Percentiles rank a stretch among this genome's conserved stretches.
Evolutionary conservation across 2,329 filamentous ascomycete genomes (phyloP).

Genomic region (Chrysosphaeria jannelii): DNA sequence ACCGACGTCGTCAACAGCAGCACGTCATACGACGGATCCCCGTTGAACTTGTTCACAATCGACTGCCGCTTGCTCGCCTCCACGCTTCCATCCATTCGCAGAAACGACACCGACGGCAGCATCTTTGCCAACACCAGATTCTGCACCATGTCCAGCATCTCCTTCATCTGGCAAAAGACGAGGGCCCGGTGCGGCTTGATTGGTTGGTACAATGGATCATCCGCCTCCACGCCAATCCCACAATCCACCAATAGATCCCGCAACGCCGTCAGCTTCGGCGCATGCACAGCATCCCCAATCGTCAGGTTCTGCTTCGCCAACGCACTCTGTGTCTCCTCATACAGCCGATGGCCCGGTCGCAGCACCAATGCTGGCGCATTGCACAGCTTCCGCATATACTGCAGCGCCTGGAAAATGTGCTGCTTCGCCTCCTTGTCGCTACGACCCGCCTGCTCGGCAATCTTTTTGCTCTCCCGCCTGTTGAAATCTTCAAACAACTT

Average conservation of each 20-base stretch:
- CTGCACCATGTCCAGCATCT: slow-evolving; percentile 98
- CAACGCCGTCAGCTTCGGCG: slow-evolving; percentile 73
- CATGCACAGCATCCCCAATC: slow-evolving; percentile 61
- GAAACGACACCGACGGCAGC: slow-evolving; percentile 73
- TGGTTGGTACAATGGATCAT: slow-evolving; percentile 36
- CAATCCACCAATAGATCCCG: slow-evolving; percentile 92
- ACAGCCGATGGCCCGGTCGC: slow-evolving; percentile 76
- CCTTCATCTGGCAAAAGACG: slow-evolving; percentile 98
- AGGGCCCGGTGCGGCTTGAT: slow-evolving; percentile 90
- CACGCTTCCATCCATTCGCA: slow-evolving; percentile 80
- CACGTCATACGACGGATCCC: slow-evolving; percentile 86
- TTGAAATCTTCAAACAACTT: slow-evolving; percentile 92
- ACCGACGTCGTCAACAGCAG: slow-evolving; percentile 83
- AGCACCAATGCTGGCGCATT: slow-evolving; percentile 91
- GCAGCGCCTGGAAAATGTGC: slow-evolving; percentile 94
- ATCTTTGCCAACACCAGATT: slow-evolving; percentile 71
- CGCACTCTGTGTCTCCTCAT: slow-evolving; percentile 59
- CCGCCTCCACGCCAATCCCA: slow-evolving; percentile 47
- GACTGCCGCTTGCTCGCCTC: slow-evolving; percentile 85
- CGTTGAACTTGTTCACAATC: slow-evolving; percentile 97
- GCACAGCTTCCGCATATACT: slow-evolving; percentile 98
- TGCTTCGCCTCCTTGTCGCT: slow-evolving; percentile 85
- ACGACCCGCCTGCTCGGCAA: slow-evolving; percentile 55
- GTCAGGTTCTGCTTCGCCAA: slow-evolving; percentile 51
- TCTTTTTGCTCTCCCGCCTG: slow-evolving; percentile 70